Evolutionary conservation across 2,329 filamentous ascomycete species (phyloP), one percentile per base, ranked within the genome.

Genomic region (Arthrobotrys musiformis): DNA sequence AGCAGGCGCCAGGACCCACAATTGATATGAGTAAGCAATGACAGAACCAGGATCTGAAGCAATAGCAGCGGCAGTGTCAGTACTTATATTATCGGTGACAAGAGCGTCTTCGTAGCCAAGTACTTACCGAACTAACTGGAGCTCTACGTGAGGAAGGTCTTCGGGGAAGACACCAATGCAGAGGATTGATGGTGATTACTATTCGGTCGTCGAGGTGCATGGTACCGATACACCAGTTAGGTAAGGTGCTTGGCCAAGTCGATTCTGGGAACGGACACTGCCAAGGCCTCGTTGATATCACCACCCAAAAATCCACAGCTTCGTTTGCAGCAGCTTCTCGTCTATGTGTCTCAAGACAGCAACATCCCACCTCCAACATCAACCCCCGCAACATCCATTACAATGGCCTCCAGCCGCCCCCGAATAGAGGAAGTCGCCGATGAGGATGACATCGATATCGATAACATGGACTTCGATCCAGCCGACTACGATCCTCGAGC

Each of bases 341-440:
- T 50, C 7, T 46, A 8, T 44, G 33, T 30, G 40, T 52, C 9
- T 5, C 30, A 4, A 4, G 30, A 33, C 30, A 33, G 5, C 5
- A 30, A 50, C 42, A 58, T 28, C 37, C 30, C 30, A 44, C 44
- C 28, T 33, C 35, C 15, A 48, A 58, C 58, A 56, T 30, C 60
- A 40, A 40, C 24, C 8, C 58, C 64, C 66, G 78, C 33, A 24
- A 44, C 56, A 64, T 48, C 52, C 76, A 5, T 42, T 81, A 85
- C 79, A 80, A 95, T 96, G 93, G 64, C 72, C 17, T 92, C 93
- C 50, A 90, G 83, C 79, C 84, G 95, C 86, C 90, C 94, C 76
- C 90, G 91, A 78, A 91, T 98, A 84, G 95, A 99, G 88, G 95
- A 98, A 85, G 91, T 97, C 79, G 93, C 90, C 76, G 93, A 96